These are phyloP conservation scores for Fremontodendron californicum DNA, from an alignment of 345 rosid genomes.

Conservation along the genomic window DNA sequence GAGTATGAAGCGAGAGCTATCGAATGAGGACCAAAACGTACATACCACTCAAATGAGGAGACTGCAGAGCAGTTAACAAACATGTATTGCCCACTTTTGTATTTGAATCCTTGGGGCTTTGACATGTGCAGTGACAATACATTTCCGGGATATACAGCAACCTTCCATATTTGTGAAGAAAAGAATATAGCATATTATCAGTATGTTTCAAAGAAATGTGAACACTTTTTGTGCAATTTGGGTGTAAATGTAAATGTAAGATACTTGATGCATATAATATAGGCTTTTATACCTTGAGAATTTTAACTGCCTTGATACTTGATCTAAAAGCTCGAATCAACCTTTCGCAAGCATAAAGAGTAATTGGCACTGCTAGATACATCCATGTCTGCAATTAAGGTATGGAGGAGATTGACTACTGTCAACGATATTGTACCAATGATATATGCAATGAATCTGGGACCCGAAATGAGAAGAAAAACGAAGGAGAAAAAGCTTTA, in stretches of 20 bases:
- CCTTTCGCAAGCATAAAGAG: constrained; percentile 65
- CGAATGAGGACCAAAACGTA: not conserved
- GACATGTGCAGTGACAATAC: constrained; percentile 80
- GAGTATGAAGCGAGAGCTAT: not conserved
- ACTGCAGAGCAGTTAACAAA: constrained; percentile 80
- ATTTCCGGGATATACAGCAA: constrained; percentile 81
- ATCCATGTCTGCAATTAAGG: constrained; percentile 70
- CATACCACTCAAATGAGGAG: constrained; percentile 75
- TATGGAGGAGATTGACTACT: not conserved
- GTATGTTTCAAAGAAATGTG: not conserved
- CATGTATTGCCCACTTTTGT: constrained; percentile 94
- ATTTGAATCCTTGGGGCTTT: constrained; percentile 79
- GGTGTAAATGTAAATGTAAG: not conserved
- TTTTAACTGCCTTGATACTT: constrained; percentile 74
- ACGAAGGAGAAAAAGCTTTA: constrained; percentile 16
- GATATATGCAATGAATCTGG: not conserved
- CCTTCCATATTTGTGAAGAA: constrained; percentile 29
- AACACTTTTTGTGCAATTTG: not conserved
- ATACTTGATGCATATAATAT: not conserved
- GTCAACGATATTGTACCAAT: not conserved
- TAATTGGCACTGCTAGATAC: constrained; percentile 71
- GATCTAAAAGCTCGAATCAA: constrained; percentile 71
- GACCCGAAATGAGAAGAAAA: not conserved
- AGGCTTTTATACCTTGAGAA: constrained; percentile 48
- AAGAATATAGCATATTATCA: not conserved